Conservation (phyloP, 2,329 filamentous ascomycete species). For the Furcasterigmium sp. region DNA sequence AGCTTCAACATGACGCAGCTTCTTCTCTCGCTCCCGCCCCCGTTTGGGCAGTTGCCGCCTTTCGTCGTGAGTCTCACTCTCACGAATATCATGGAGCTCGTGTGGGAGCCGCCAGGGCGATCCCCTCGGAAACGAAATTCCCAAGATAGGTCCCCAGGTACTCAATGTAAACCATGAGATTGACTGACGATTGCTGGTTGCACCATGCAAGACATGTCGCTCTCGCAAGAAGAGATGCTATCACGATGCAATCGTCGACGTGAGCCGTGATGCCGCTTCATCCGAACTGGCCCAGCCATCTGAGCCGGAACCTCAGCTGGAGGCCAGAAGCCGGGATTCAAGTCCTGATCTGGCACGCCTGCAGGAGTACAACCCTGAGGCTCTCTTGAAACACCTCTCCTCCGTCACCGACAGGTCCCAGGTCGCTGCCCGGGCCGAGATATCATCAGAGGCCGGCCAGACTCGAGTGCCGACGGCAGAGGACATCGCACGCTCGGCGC, state of each 20-base stretch:
- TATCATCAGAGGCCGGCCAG: not conserved
- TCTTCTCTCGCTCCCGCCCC: not conserved
- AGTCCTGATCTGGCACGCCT: constrained; percentile 9
- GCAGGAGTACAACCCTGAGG: constrained; percentile 14
- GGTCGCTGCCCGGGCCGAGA: not conserved
- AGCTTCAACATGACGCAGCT: not conserved
- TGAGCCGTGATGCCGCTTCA: not conserved
- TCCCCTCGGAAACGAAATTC: constrained; percentile 6
- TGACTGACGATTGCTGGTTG: not conserved
- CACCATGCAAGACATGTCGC: constrained; percentile 13
- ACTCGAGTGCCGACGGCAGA: not conserved
- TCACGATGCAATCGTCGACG: constrained; percentile 3
- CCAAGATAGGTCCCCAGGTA: constrained; percentile 6
- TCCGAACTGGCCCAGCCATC: too few relatives aligned
- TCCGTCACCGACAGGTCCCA: not conserved
- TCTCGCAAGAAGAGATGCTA: constrained; percentile 14
- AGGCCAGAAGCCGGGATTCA: constrained; percentile 1
- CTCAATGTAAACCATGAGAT: not conserved
- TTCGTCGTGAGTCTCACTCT: not conserved
- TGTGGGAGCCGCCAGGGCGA: constrained; percentile 6
- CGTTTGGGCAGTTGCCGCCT: not conserved
- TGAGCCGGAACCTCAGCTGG: not conserved
- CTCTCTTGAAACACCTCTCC: constrained; percentile 12
- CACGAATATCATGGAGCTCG: constrained; percentile 9
- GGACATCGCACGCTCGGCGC: not conserved